phyloP scores from a whole-genome alignment of 2,329 filamentous ascomycete genomes.

The Chrysoporthe austroafricana region DNA sequence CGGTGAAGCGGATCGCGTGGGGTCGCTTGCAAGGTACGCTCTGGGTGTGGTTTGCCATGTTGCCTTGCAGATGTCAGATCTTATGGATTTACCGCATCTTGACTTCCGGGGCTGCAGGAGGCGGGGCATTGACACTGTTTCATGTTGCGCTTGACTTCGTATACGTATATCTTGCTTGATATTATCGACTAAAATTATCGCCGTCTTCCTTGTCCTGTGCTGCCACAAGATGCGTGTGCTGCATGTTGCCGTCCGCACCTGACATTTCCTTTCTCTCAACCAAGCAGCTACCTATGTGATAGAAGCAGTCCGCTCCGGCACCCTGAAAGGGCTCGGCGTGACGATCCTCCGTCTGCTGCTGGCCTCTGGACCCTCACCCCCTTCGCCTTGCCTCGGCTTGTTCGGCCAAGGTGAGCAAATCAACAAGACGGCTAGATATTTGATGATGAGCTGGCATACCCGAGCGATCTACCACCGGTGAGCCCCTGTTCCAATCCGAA shows the following conservation, averaged over 20 bases:
- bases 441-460: constrained; percentile 13
- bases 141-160: neutral
- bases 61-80: constrained; percentile 18
- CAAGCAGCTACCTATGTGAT: neutral
- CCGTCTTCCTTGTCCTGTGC: neutral
- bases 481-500: constrained; percentile 12
- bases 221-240: neutral
- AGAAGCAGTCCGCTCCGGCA: neutral
- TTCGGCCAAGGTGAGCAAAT: constrained; percentile 8
- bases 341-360: neutral
- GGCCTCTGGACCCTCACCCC: neutral
- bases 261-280: neutral
- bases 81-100: neutral
- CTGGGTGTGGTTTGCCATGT: constrained; percentile 10
- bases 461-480: constrained; percentile 15
- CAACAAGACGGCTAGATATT: constrained; percentile 2
- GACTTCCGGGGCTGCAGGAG: constrained; percentile 7
- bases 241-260: neutral
- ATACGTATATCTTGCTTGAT: constrained; percentile 5
- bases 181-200: constrained; percentile 13
- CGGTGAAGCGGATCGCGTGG: constrained; percentile 19
- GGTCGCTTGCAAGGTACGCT: constrained; percentile 10
- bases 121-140: neutral
- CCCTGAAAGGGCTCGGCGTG: neutral
- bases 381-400: constrained; percentile 13